phyloP scores from a whole-genome alignment of 2,329 filamentous ascomycete genomes.

The Rutstroemia sp. region DNA sequence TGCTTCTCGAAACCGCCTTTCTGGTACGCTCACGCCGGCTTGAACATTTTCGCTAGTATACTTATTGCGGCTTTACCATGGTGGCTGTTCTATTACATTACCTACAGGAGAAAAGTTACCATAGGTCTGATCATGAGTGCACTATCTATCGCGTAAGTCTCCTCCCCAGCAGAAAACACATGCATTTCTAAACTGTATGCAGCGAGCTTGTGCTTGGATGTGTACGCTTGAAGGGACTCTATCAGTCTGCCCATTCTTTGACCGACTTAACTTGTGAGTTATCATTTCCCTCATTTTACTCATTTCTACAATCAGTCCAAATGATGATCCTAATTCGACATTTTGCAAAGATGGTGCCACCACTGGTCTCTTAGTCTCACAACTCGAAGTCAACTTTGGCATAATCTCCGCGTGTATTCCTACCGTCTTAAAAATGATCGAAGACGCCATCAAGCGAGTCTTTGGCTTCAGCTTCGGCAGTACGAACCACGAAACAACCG shows the following conservation, averaged over 20 bases:
- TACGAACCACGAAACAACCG: neutral
- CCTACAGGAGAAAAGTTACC: constrained; percentile 11
- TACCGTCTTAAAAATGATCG: constrained; percentile 9
- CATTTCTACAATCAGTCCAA: neutral
- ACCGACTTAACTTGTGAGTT: neutral
- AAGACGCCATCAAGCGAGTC: constrained; percentile 7
- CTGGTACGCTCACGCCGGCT: constrained; percentile 12
- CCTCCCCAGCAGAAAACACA: no score
- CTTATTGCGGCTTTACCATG: constrained; percentile 5
- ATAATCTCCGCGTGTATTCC: constrained; percentile 14
- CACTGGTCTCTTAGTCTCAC: constrained; percentile 10
- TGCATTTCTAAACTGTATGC: neutral
- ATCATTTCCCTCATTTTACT: neutral
- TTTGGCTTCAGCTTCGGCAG: neutral
- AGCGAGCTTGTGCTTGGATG: constrained; percentile 1
- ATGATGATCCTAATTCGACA: neutral
- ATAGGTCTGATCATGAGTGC: constrained; percentile 10
- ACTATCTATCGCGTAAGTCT: constrained; percentile 8
- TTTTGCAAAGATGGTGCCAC: constrained; percentile 3
- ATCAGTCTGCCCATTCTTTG: neutral
- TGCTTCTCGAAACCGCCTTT: constrained; percentile 14
- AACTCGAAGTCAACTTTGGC: constrained; percentile 14
- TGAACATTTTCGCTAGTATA: constrained; percentile 11
- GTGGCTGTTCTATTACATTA: constrained; percentile 11
- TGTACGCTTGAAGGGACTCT: neutral